phyloP scores from a whole-genome alignment of 2,329 filamentous ascomycete species.

The Chaetomium olivaceum region DNA sequence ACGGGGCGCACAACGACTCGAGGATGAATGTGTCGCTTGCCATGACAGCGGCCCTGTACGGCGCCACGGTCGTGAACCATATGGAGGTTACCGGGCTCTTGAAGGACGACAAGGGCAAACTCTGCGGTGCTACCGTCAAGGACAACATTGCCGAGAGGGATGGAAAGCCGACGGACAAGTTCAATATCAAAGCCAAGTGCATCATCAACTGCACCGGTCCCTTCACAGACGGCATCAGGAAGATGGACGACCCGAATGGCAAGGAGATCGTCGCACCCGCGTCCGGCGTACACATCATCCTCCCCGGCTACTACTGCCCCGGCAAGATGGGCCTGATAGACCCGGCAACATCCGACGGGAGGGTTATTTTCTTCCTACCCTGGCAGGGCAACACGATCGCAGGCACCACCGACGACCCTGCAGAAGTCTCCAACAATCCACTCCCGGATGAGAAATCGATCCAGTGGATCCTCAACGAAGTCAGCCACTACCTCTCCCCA shows the following conservation, averaged over 20 bases:
- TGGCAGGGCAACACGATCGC: conserved; percentile 88
- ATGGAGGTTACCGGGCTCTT: conserved; percentile 73
- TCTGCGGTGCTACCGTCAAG: conserved; percentile 68
- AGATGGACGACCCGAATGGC: conserved; percentile 71
- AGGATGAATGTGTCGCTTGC: conserved; percentile 84
- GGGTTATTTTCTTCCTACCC: conserved; percentile 83
- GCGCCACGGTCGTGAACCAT: conserved; percentile 78
- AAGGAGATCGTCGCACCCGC: conserved; percentile 76
- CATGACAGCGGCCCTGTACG: conserved; percentile 77
- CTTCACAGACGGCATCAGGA: conserved; percentile 77
- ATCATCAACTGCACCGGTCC: conserved; percentile 84
- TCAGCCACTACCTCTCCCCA: conserved; percentile 72
- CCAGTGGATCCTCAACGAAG: conserved; percentile 77
- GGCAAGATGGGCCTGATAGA: conserved; percentile 82
- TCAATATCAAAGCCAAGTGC: conserved; percentile 74
- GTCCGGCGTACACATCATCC: conserved; percentile 79
- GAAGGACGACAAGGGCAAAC: conserved; percentile 68
- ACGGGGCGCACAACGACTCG: conserved; percentile 84
- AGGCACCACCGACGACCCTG: conserved; percentile 77
- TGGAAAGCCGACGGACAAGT: conserved; percentile 56
- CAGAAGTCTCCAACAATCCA: conserved; percentile 66
- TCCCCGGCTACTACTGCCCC: conserved; percentile 77
- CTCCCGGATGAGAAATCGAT: conserved; percentile 76
- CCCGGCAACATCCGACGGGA: conserved; percentile 77
- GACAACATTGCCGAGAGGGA: conserved; percentile 61